Percentiles rank a stretch among this genome's conserved stretches.
These are phyloP conservation scores for Pseudogymnoascus sp. DNA, from an alignment of 2,329 filamentous ascomycete genomes.

Conservation along the genomic window DNA sequence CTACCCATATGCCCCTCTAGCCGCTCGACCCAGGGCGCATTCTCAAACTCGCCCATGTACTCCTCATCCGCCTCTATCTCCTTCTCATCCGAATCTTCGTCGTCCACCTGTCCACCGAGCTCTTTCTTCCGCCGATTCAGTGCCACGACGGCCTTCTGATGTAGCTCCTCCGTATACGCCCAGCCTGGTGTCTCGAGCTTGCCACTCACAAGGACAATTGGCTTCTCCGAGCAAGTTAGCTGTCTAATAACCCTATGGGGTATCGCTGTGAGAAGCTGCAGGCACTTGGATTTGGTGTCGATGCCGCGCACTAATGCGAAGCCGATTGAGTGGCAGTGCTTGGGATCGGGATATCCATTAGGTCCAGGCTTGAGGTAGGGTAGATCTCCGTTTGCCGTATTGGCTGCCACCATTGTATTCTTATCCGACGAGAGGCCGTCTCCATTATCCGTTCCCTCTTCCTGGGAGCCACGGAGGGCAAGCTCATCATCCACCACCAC, in stretches of 20 bases:
- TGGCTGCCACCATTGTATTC: slow-evolving; percentile 25
- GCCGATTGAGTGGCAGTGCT: slow-evolving; percentile 50
- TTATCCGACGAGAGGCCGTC: slow-evolving; percentile 9
- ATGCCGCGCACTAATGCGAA: slow-evolving; percentile 64
- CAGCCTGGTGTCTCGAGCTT: slow-evolving; percentile 61
- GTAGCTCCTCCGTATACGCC: slow-evolving; percentile 59
- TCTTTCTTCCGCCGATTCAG: slow-evolving; percentile 16
- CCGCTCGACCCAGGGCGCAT: slow-evolving; percentile 52
- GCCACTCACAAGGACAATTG: slow-evolving; percentile 57
- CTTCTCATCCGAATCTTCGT: slow-evolving; percentile 7
- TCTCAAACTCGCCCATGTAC: slow-evolving; percentile 25
- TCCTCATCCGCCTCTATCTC: slow-evolving; percentile 10
- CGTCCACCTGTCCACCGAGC: slow-evolving; percentile 3
- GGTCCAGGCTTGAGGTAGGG: slow-evolving; percentile 53
- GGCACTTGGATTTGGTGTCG: slow-evolving; percentile 41
- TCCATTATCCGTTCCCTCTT: slow-evolving; percentile 12
- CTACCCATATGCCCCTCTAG: slow-evolving; percentile 47
- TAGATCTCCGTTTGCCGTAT: slow-evolving; percentile 43
- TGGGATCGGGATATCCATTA: slow-evolving; percentile 51
- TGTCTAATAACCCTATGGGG: slow-evolving; percentile 32
- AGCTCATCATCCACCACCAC: slow-evolving; percentile 48
- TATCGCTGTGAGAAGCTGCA: slow-evolving; percentile 62
- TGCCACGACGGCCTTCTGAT: slow-evolving; percentile 24
- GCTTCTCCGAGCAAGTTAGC: slow-evolving; percentile 34
- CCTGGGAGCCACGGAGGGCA: slow-evolving; percentile 37